Conservation (phyloP, 148 eudicot genomes). For the Diospyros kaki region DNA sequence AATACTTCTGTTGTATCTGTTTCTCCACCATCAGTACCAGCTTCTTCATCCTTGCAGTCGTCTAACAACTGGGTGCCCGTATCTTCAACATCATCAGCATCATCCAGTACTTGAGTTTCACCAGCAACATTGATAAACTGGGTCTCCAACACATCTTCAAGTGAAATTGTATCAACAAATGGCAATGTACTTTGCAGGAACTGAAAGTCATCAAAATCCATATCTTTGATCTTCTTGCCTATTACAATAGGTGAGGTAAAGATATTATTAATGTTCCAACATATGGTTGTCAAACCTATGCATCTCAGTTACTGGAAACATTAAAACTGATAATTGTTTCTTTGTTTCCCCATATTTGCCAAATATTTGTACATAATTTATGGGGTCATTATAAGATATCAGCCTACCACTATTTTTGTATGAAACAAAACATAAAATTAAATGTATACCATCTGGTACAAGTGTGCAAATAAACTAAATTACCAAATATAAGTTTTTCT, state of each 20-base stretch:
- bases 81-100: constrained; percentile 22
- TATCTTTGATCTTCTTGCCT: constrained; percentile 17
- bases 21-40: constrained; percentile 24
- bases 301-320: neutral
- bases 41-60: constrained; percentile 31
- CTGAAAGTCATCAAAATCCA: constrained; percentile 16
- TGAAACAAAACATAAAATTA: neutral
- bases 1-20: constrained; percentile 26
- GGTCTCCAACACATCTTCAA: constrained; percentile 37
- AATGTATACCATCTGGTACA: neutral
- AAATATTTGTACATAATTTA: neutral
- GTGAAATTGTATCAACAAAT: constrained; percentile 22
- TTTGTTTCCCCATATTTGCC: neutral
- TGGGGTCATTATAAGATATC: neutral
- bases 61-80: constrained; percentile 33
- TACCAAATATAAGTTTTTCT: neutral
- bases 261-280: neutral
- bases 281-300: neutral
- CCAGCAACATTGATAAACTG: constrained; percentile 29
- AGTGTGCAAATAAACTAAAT: neutral
- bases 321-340: constrained; percentile 5
- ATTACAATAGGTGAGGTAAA: neutral
- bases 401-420: constrained; percentile 1
- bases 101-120: constrained; percentile 35
- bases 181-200: constrained; percentile 17